Conservation (phyloP, 768 basidiomycete genomes). For the Chlorophyllum brunneum region DNA sequence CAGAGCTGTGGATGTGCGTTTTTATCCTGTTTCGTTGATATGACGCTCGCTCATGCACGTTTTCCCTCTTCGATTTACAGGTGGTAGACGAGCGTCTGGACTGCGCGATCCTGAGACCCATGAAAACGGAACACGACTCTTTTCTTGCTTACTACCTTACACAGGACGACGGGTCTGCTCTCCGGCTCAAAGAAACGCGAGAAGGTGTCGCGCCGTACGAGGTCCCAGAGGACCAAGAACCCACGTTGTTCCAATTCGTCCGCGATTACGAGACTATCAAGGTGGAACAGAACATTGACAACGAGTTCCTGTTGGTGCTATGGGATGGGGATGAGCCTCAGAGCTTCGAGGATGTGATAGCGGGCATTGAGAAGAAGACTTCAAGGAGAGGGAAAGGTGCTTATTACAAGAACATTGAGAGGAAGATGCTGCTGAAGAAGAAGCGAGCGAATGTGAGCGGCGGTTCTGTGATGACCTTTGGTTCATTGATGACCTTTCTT, state of each 20-base stretch:
- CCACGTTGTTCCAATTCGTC: constrained; percentile 69
- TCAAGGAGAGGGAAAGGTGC: constrained; percentile 55
- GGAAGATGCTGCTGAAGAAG: constrained; percentile 85
- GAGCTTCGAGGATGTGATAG: constrained; percentile 29
- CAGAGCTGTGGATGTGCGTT: constrained; percentile 59
- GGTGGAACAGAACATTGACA: constrained; percentile 81
- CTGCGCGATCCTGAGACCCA: constrained; percentile 81
- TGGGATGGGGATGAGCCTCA: constrained; percentile 49
- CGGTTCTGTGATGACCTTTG: neutral
- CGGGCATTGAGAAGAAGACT: constrained; percentile 23
- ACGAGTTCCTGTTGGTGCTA: constrained; percentile 77
- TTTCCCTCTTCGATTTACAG: constrained; percentile 28
- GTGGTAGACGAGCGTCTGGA: constrained; percentile 77
- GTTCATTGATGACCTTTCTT: neutral
- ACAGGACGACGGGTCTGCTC: constrained; percentile 66
- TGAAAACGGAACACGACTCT: constrained; percentile 85
- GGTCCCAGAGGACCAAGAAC: constrained; percentile 53
- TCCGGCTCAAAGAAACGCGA: constrained; percentile 60
- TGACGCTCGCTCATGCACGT: neutral
- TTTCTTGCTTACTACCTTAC: constrained; percentile 86
- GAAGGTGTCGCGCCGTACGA: constrained; percentile 37
- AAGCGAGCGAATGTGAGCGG: constrained; percentile 74
- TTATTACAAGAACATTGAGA: constrained; percentile 86
- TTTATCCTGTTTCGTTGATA: neutral
- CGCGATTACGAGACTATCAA: constrained; percentile 88